These are phyloP conservation scores for Eucalyptus melliodora DNA, from an alignment of 345 rosid genomes.

Conservation along the genomic window DNA sequence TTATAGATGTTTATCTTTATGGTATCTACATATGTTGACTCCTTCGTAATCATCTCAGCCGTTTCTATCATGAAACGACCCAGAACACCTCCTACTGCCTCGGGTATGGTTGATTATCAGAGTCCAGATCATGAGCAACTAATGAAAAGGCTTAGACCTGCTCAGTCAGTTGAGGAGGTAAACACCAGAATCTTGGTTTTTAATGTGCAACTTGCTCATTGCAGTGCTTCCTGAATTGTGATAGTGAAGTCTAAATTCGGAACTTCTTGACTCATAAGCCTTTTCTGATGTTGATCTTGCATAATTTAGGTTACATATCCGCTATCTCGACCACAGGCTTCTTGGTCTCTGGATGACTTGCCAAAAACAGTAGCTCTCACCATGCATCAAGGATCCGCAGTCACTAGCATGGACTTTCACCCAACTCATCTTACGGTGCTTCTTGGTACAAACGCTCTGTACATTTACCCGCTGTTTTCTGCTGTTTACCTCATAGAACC, in stretches of 20 bases:
- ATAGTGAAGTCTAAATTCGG: not conserved
- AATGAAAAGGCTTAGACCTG: conserved; percentile 73
- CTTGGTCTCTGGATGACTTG: conserved; percentile 72
- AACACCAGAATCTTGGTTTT: not conserved
- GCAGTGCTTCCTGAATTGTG: not conserved
- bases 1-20: not conserved
- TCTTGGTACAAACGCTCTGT: conserved; percentile 39
- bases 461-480: not conserved
- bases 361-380: conserved; percentile 64
- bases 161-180: conserved; percentile 80
- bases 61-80: conserved; percentile 65
- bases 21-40: not conserved
- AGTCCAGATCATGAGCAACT: conserved; percentile 66
- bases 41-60: conserved; percentile 3
- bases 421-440: conserved; percentile 57
- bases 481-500: not conserved
- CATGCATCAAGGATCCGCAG: conserved; percentile 64
- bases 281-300: not conserved
- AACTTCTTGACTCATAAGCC: not conserved
- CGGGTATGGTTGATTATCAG: conserved; percentile 78
- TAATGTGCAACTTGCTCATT: not conserved
- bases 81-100: conserved; percentile 54
- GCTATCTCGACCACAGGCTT: conserved; percentile 37
- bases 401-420: conserved; percentile 88
- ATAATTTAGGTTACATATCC: conserved; percentile 58